A percentile compares a stretch with the other conserved stretches of the same genome.
Evolutionary conservation across 345 rosid genomes (phyloP).

Genomic region (Reutealis trisperma): DNA sequence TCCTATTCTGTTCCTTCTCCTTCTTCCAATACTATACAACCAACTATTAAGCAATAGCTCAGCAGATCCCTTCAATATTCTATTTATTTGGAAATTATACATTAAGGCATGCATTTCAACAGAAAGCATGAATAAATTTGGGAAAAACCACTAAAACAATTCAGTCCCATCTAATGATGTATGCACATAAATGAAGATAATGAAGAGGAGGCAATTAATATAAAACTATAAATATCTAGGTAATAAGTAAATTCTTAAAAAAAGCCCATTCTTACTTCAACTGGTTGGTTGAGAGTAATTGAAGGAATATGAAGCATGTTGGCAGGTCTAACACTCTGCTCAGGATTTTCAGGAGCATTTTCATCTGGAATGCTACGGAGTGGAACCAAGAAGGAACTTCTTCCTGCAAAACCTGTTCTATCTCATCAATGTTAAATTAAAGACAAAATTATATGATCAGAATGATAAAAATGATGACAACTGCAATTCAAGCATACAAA

Average conservation of each 20-base stretch:
- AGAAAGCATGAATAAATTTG: background rate
- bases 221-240: background rate
- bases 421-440: background rate
- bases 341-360: constrained; percentile 6
- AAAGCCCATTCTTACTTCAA: constrained; percentile 18
- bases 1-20: background rate
- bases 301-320: background rate
- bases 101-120: background rate
- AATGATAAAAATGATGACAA: background rate
- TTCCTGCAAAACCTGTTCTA: constrained; percentile 11
- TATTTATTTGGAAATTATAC: too few relatives aligned
- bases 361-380: constrained; percentile 9
- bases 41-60: background rate
- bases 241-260: background rate
- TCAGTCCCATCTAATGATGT: background rate
- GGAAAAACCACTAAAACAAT: background rate
- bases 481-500: background rate
- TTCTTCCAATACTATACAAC: background rate
- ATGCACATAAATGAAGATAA: background rate
- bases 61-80: background rate
- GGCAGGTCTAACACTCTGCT: constrained; percentile 12
- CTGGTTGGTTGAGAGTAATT: background rate
- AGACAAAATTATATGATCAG: background rate
- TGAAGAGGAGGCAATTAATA: background rate
- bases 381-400: constrained; percentile 12